Evolutionary conservation across 805 yeast species (phyloP).

Genomic region (Ogataea parapolymorpha): DNA sequence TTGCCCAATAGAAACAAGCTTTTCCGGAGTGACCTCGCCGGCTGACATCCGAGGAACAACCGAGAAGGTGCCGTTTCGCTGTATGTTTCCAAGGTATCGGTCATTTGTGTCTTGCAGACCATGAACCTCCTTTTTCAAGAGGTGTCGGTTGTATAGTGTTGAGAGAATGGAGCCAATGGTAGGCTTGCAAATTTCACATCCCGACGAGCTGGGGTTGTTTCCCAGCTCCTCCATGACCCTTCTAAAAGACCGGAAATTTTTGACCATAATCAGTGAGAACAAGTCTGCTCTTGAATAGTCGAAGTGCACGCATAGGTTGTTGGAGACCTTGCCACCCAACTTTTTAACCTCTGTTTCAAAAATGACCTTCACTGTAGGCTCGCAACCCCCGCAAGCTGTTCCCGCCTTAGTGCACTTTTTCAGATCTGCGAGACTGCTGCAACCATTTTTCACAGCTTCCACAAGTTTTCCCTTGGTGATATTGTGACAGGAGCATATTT

Average conservation of each 20-base stretch:
- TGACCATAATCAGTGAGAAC: slow-evolving; percentile 35
- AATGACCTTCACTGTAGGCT: slow-evolving; percentile 35
- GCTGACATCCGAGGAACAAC: slow-evolving; percentile 38
- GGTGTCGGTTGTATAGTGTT: slow-evolving; percentile 32
- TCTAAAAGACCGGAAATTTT: slow-evolving; percentile 27
- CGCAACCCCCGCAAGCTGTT: slow-evolving; percentile 40
- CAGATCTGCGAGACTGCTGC: slow-evolving; percentile 31
- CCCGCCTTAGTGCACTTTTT: slow-evolving; percentile 37
- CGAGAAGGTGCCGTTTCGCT: slow-evolving; percentile 37
- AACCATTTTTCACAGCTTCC: slow-evolving; percentile 30
- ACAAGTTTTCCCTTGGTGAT: slow-evolving; percentile 32
- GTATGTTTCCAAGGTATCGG: slow-evolving; percentile 36
- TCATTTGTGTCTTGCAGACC: slow-evolving; percentile 39
- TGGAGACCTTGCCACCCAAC: slow-evolving; percentile 33
- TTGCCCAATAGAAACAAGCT: slow-evolving; percentile 33
- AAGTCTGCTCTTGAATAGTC: slow-evolving; percentile 35
- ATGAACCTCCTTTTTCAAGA: slow-evolving; percentile 30
- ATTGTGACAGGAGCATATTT: slow-evolving; percentile 38
- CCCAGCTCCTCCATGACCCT: slow-evolving; percentile 32
- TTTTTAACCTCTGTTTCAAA: slow-evolving; percentile 36
- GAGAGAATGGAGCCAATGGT: slow-evolving; percentile 36
- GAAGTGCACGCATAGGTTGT: slow-evolving; percentile 34
- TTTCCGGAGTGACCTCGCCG: slow-evolving; percentile 39
- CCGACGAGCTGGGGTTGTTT: slow-evolving; percentile 27
- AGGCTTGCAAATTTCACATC: slow-evolving; percentile 39